A percentile compares a stretch with the other conserved stretches of the same genome.
Evolutionary conservation across 345 rosid genomes (phyloP).

Genomic region (Ceriops tagal): DNA sequence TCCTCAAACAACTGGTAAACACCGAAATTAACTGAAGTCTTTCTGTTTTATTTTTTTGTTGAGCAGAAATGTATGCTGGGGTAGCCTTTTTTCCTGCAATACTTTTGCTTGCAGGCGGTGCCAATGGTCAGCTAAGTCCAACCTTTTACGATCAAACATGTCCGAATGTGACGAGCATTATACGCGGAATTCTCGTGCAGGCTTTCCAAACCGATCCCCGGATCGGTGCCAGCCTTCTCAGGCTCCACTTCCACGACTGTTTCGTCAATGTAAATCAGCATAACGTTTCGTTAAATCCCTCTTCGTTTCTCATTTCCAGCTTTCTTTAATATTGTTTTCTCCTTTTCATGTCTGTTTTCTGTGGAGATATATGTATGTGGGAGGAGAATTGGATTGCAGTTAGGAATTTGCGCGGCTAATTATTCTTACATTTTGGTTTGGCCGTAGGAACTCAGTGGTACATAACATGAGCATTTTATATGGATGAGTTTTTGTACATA

Average conservation of each 20-base stretch:
- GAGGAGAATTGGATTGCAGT: too few species aligned
- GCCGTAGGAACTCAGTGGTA: too few species aligned
- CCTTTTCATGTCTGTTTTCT: not conserved
- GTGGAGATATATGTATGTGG: too few species aligned
- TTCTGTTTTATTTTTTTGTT: not conserved
- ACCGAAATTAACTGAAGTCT: not conserved
- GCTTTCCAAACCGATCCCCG: constrained; percentile 28
- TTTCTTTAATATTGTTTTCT: not conserved
- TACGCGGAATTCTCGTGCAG: constrained; percentile 10
- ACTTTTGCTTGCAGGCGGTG: constrained; percentile 16
- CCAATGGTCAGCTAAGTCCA: constrained; percentile 26
- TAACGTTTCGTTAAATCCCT: not conserved
- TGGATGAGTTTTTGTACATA: too few species aligned
- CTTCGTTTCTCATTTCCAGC: not conserved
- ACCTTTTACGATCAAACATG: constrained; percentile 32
- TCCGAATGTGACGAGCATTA: constrained; percentile 26
- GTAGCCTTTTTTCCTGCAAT: not conserved
- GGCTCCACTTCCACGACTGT: constrained; percentile 53
- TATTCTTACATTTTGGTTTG: too few species aligned
- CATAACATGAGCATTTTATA: too few species aligned
- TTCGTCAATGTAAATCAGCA: constrained; percentile 29
- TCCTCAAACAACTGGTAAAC: not conserved
- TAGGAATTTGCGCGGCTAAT: too few species aligned
- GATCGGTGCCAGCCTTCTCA: constrained; percentile 41
- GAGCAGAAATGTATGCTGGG: not conserved